Evolutionary conservation across 495 filamentous ascomycete genomes (phyloP), one percentile per base, ranked within the genome.

Genomic region (Penicillium coprophilum): DNA sequence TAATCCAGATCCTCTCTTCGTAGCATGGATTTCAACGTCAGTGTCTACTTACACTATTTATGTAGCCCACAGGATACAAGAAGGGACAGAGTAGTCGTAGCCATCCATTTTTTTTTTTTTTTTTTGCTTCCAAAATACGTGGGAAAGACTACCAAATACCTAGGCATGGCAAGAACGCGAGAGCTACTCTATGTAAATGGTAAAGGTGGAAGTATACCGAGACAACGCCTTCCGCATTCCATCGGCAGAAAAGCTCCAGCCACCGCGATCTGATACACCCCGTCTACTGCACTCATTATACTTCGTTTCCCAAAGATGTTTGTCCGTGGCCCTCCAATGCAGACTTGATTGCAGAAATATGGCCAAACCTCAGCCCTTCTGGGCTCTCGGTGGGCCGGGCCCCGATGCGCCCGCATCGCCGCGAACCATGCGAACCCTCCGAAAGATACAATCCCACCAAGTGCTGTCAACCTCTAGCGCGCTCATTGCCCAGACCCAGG

Each of bases 391-490:
- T 57, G 63, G 31, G 21, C 36, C 50, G 27, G 50, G 67, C 58
- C 64, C 75, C 55, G 72, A 76, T 17, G 50, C 57, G 19, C 73
- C 75, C 13, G 62, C 73, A 34, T 77, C 80, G 11, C 80, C 79
- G 21, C 74, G 76, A 50, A 77, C 73, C 11, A 72, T 77, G 63
- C 77, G 77, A 59, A 69, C 68, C 24, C 68, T 82, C 55, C 79
- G 80, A 28, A 80, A 80, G 70, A 78, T 79, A 38, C 77, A 80
- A 60, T 82, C 79, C 19, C 76, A 80, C 58, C 78, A 81, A 55
- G 64, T 73, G 36, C 68, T 82, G 34, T 77, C 77, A 0, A 70
- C 62, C 31, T 62, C 66, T 21, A 65, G 58, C 47, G 66, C 63
- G 21, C 55, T 69, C 6, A 69, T 68, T 43, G 65, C 63, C 39